Base-by-base conservation (phyloP, 116 monocot species). In the Iris pallida region DNA sequence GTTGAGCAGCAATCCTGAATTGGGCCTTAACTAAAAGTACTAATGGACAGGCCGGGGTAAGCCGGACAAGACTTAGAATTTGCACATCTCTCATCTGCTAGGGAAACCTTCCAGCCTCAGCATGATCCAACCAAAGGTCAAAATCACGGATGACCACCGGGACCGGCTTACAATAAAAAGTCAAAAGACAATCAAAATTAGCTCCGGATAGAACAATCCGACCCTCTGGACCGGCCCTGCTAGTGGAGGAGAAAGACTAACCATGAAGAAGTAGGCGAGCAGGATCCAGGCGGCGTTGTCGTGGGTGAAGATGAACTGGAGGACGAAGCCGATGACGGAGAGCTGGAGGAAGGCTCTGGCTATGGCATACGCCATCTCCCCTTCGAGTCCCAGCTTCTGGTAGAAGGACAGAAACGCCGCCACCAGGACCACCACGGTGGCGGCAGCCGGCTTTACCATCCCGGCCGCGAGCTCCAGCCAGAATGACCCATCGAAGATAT, bases 231-330 rank as follows among this genome's bases (percentile, higher is more conserved):
- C n/a, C n/a, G n/a, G n/a, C n/a, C n/a, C n/a, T n/a, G n/a, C n/a
- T n/a, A 57, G 57, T 57, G 46, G 46, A 45, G 40, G 44, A 49
- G 30, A 10, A 6, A 20, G 60, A 4, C 20, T 42, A 61, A 94
- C 94, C 94, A 94, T 94, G 83, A 90, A 94, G 20, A 94, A 54
- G 75, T 94, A 94, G 18, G 94, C 94, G 15, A 94, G 79, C 58
- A 94, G 43, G 80, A 94, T 94, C 94, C 88, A 94, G 0, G 63
- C 81, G 14, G 63, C 81, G 66, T 88, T 90, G 47, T 88, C 84
- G 80, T 88, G 90, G 1, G 73, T 78, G 74, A 95, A 95, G 81
- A 95, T 88, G 81, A 95, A 95, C 65, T 90, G 66, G 53, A 95
- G 91, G 12, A 95, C 91, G 78, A 95, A 95, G 5, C 95, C 91